Evolutionary conservation across 352 stramenopile species (phyloP).

Genomic region (Saprolegnia parasitica): DNA sequence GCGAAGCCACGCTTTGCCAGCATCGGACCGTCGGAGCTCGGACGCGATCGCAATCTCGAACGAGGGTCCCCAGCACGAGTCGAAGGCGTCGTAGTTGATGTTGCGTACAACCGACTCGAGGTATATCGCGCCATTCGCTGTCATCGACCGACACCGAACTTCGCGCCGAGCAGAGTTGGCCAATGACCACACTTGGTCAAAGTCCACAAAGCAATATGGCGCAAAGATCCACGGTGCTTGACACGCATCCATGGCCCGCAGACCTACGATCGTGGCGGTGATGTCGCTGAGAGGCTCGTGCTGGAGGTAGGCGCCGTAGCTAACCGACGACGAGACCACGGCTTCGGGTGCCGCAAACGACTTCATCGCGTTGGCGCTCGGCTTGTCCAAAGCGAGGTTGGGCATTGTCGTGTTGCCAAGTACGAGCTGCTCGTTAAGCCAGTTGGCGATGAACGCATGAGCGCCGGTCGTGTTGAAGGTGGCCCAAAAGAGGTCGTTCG

Average conservation of each 20-base stretch:
- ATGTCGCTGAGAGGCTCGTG: background rate
- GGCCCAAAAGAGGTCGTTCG: constrained; percentile 12
- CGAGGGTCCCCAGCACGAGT: background rate
- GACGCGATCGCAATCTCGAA: constrained; percentile 4
- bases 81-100: background rate
- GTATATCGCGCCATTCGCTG: background rate
- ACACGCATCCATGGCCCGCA: constrained; percentile 4
- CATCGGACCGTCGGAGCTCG: background rate
- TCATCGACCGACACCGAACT: background rate
- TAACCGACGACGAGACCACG: background rate
- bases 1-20: background rate
- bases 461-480: constrained; percentile 13
- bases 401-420: background rate
- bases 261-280: background rate
- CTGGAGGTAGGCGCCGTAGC: background rate
- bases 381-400: background rate
- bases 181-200: constrained; percentile 3
- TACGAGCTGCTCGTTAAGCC: background rate
- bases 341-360: background rate
- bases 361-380: background rate
- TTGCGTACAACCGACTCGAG: constrained; percentile 10
- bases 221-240: constrained; percentile 6
- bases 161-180: background rate
- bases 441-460: constrained; percentile 7
- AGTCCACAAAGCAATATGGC: constrained; percentile 12